A percentile compares a stretch with the other conserved stretches of the same genome.
Evolutionary conservation across 1,284 basidiomycete species (phyloP).

Genomic region (Leccinum solheimii): DNA sequence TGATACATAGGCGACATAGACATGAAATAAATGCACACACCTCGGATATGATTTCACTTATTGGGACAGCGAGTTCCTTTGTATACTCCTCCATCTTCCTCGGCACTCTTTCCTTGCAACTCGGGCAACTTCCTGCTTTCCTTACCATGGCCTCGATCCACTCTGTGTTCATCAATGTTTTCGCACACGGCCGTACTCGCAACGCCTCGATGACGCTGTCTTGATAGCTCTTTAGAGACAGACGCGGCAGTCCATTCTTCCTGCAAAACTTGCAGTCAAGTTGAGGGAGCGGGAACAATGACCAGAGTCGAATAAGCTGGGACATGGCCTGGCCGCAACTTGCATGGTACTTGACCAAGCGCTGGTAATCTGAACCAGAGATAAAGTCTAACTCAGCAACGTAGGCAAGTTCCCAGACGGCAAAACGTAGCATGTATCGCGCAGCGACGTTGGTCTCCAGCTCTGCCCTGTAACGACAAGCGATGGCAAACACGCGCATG

Average conservation of each 20-base stretch:
- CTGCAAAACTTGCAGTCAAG: slow-evolving; percentile 37
- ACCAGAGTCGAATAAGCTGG: slow-evolving; percentile 34
- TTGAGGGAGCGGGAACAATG: slow-evolving; percentile 31
- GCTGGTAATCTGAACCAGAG: slow-evolving; percentile 46
- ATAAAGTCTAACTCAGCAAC: slow-evolving; percentile 46
- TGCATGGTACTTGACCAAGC: slow-evolving; percentile 46
- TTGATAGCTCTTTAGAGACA: slow-evolving; percentile 33
- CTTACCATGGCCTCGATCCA: slow-evolving; percentile 34
- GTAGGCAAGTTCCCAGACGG: slow-evolving; percentile 38
- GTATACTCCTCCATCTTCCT: slow-evolving; percentile 33
- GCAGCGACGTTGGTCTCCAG: slow-evolving; percentile 45
- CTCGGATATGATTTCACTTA: slow-evolving; percentile 31
- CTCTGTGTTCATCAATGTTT: slow-evolving; percentile 32
- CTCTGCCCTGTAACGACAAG: slow-evolving; percentile 46
- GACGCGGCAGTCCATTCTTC: slow-evolving; percentile 35
- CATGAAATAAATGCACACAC: slow-evolving; percentile 15
- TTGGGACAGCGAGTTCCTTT: slow-evolving; percentile 29
- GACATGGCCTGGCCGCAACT: slow-evolving; percentile 43
- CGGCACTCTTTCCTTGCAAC: slow-evolving; percentile 32
- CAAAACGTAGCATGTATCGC: slow-evolving; percentile 42
- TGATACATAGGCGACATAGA: not conserved
- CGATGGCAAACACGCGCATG: slow-evolving; percentile 53
- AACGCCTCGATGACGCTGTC: slow-evolving; percentile 36
- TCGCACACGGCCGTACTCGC: slow-evolving; percentile 33
- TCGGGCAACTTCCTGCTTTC: slow-evolving; percentile 32